These are phyloP conservation scores for Boletus rufocinnamomeus DNA, from an alignment of 768 basidiomycete species.

Conservation along the genomic window DNA sequence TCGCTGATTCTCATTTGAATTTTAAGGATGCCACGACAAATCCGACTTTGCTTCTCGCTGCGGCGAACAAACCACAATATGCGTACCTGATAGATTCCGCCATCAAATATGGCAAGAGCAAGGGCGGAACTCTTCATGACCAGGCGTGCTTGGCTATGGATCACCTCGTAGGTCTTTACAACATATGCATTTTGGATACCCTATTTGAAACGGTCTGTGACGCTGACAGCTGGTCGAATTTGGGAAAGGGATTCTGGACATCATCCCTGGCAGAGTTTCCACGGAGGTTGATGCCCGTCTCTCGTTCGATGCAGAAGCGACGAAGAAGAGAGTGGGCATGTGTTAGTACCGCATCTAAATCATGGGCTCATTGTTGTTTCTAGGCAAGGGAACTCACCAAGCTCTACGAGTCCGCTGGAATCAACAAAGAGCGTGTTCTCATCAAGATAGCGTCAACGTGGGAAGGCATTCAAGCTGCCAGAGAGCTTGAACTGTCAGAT, in stretches of 20 bases:
- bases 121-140: constrained; percentile 71
- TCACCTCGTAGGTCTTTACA: constrained; percentile 63
- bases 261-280: constrained; percentile 96
- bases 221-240: constrained; percentile 84
- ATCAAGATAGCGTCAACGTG: constrained; percentile 99
- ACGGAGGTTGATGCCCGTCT: constrained; percentile 97
- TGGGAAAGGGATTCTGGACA: constrained; percentile 86
- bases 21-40: constrained; percentile 92
- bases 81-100: constrained; percentile 73
- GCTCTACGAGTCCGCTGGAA: constrained; percentile 87
- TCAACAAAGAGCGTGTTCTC: constrained; percentile 86
- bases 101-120: constrained; percentile 69
- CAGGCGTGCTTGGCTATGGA: constrained; percentile 82
- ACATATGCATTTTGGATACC: not conserved
- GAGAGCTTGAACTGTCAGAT: constrained; percentile 86
- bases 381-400: constrained; percentile 81
- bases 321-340: constrained; percentile 69
- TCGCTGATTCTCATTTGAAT: no score
- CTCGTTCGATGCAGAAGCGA: constrained; percentile 88
- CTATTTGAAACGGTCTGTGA: not conserved
- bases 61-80: constrained; percentile 86
- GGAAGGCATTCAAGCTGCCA: constrained; percentile 98
- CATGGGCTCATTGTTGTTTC: not conserved
- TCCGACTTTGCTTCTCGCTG: constrained; percentile 89
- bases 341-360: not conserved